These are phyloP conservation scores for Parafenestella ontariensis DNA, from an alignment of 2,329 filamentous ascomycete species.

Conservation along the genomic window DNA sequence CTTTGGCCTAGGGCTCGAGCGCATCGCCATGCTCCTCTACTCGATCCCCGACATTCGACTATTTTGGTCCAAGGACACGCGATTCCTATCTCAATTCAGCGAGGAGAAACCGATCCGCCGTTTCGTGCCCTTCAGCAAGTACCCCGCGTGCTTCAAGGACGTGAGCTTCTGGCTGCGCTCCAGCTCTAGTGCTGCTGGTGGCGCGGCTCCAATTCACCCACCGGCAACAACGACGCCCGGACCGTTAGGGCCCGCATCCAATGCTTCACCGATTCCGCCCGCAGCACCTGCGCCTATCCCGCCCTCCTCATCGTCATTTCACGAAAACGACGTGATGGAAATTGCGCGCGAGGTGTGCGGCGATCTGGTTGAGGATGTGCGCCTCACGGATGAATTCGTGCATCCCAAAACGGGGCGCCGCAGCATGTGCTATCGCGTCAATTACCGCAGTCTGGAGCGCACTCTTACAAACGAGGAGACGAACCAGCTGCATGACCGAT, in stretches of 20 bases:
- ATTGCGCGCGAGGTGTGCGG: slow-evolving; percentile 83
- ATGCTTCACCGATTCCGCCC: slow-evolving; percentile 41
- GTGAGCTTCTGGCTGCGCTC: slow-evolving; percentile 85
- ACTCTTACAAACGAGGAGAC: slow-evolving; percentile 86
- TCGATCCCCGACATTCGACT: slow-evolving; percentile 94
- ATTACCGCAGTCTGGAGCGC: slow-evolving; percentile 89
- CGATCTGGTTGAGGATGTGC: slow-evolving; percentile 86
- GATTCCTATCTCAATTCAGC: slow-evolving; percentile 86
- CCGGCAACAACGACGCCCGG: slow-evolving; percentile 6
- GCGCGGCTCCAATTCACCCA: slow-evolving; percentile 26
- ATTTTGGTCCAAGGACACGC: slow-evolving; percentile 87
- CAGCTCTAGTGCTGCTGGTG: slow-evolving; percentile 34
- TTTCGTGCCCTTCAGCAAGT: slow-evolving; percentile 89
- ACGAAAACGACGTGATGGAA: slow-evolving; percentile 98
- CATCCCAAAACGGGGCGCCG: slow-evolving; percentile 84
- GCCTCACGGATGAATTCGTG: slow-evolving; percentile 82
- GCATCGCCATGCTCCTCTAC: slow-evolving; percentile 97
- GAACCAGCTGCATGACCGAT: slow-evolving; percentile 75
- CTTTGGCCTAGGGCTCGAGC: slow-evolving; percentile 91
- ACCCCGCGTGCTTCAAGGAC: slow-evolving; percentile 89
- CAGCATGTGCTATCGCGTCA: slow-evolving; percentile 91
- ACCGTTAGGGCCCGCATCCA: not conserved
- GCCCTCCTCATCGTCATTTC: slow-evolving; percentile 60
- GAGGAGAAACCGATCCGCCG: slow-evolving; percentile 58
- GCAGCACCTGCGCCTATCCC: slow-evolving; percentile 36